phyloP scores from a whole-genome alignment of 139 green algal genomes.

The Volvox africanus region DNA sequence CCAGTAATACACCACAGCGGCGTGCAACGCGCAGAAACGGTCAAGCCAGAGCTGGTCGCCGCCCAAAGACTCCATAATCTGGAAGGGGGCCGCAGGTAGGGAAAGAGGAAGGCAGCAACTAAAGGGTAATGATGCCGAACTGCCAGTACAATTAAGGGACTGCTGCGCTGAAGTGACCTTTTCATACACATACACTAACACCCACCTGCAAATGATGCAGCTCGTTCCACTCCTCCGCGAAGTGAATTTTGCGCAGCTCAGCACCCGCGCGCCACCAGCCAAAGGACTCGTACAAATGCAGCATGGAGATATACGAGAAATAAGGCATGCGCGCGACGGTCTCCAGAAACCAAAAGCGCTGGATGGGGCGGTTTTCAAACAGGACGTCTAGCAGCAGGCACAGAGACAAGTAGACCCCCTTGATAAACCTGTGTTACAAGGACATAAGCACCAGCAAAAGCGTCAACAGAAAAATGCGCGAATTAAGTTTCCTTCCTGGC shows the following conservation, averaged over 20 bases:
- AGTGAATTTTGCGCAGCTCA: constrained; percentile 87
- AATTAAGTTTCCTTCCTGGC: too few species aligned
- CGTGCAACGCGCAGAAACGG: constrained; percentile 80
- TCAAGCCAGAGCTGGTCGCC: constrained; percentile 94
- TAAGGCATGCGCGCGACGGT: constrained; percentile 88
- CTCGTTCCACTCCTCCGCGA: constrained; percentile 96
- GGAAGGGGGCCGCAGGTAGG: constrained; percentile 58
- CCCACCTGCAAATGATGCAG: constrained; percentile 75
- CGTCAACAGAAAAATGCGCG: too few species aligned
- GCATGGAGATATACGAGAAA: constrained; percentile 95
- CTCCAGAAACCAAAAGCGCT: constrained; percentile 80
- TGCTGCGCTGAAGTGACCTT: too few species aligned
- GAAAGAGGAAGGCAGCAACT: too few species aligned
- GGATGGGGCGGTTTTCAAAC: constrained; percentile 83
- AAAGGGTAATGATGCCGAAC: too few species aligned
- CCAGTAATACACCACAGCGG: constrained; percentile 90
- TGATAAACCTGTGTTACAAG: constrained; percentile 55
- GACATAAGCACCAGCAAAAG: too few species aligned
- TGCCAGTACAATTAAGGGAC: too few species aligned
- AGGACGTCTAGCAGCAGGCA: constrained; percentile 82
- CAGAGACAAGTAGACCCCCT: constrained; percentile 74
- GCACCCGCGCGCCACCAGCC: constrained; percentile 87
- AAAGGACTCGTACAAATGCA: constrained; percentile 94
- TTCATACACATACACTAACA: neutral
- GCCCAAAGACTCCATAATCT: constrained; percentile 98